Evolutionary conservation across 108 stramenopile species (phyloP).

Genomic region (Cyclotella kingstonii): DNA sequence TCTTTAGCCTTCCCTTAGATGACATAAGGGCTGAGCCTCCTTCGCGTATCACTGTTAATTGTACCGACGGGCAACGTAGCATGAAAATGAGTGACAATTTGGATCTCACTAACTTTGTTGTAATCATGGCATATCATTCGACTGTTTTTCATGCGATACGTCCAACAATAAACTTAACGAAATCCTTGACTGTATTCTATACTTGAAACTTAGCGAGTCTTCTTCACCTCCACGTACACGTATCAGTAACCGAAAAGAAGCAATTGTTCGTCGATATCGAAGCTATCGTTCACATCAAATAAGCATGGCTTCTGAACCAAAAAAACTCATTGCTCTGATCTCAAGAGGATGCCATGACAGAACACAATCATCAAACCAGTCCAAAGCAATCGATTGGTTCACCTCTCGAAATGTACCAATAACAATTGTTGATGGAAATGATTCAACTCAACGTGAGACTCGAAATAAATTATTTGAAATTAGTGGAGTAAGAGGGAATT

Average conservation of each 20-base stretch:
- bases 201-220: slow-evolving; percentile 1
- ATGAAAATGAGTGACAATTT: too few relatives aligned
- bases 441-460: slow-evolving; percentile 39
- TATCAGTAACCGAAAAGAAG: slow-evolving; percentile 23
- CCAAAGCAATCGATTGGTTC: slow-evolving; percentile 22
- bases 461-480: slow-evolving; percentile 66
- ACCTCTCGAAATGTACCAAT: slow-evolving; percentile 32
- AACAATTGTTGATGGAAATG: slow-evolving; percentile 58
- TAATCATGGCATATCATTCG: too few relatives aligned
- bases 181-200: too few relatives aligned
- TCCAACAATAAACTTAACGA: too few relatives aligned
- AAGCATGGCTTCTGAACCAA: slow-evolving; percentile 13
- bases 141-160: too few relatives aligned
- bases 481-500: slow-evolving; percentile 63
- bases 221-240: slow-evolving; percentile 5
- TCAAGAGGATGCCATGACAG: slow-evolving; percentile 30
- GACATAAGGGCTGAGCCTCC: too few relatives aligned
- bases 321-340: slow-evolving; percentile 36
- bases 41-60: too few relatives aligned
- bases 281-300: slow-evolving; percentile 27
- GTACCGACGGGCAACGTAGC: too few relatives aligned
- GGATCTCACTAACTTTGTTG: too few relatives aligned
- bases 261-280: slow-evolving; percentile 23
- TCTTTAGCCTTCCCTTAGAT: too few relatives aligned
- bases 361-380: slow-evolving; percentile 38